phyloP scores from a whole-genome alignment of 768 basidiomycete genomes.

The Macrolepiota dolichaula region DNA sequence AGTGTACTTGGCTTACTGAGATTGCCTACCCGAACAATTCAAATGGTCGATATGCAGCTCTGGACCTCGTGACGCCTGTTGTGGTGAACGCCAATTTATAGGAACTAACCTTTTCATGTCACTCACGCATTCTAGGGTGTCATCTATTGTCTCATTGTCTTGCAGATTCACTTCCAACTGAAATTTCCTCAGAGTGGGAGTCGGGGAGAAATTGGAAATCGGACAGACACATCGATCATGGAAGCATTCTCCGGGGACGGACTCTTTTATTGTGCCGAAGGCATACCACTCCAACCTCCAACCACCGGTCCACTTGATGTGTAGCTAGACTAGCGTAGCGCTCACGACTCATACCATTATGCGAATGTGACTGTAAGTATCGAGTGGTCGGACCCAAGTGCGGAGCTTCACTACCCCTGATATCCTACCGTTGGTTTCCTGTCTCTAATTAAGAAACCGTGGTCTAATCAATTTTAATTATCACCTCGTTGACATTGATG shows the following conservation, averaged over 20 bases:
- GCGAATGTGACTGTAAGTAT: too few species aligned
- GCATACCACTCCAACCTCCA: neutral
- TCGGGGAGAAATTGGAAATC: neutral
- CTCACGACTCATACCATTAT: too few species aligned
- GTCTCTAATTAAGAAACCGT: too few species aligned
- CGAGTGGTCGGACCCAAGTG: too few species aligned
- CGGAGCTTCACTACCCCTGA: too few species aligned
- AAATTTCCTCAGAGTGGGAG: neutral
- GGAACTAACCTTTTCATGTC: neutral
- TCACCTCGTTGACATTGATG: too few species aligned
- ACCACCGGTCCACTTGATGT: neutral
- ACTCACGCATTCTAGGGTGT: neutral
- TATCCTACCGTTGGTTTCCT: too few species aligned
- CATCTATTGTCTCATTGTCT: constrained; percentile 4
- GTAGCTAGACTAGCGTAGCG: too few species aligned
- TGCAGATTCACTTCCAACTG: constrained; percentile 6
- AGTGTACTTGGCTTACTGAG: neutral
- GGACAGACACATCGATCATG: neutral
- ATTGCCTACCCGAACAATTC: neutral
- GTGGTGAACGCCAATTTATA: neutral
- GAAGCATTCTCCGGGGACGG: neutral
- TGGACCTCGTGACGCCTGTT: constrained; percentile 7
- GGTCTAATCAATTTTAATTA: too few species aligned
- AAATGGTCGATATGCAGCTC: constrained; percentile 1
- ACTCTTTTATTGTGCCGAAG: neutral